Base-by-base conservation (phyloP, 805 yeast genomes). In the Metschnikowia corniflorae region DNA sequence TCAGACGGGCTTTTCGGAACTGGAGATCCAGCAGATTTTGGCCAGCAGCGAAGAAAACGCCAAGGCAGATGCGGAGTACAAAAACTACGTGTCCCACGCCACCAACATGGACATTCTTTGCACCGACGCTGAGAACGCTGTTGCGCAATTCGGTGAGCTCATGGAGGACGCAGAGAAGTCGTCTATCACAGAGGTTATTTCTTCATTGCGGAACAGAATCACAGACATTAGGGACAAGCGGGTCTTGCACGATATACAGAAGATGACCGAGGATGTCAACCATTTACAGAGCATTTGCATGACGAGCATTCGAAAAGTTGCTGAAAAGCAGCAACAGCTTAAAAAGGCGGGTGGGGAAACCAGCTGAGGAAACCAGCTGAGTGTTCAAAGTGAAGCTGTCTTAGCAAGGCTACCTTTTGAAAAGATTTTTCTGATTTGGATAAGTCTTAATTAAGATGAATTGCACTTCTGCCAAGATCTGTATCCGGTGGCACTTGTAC, bases 111-210 rank as follows among this genome's bases (percentile, higher is more conserved):
- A 83, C 47, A 78, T 82, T 51, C 71, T 82, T 34, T 77, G 87
- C 50, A 81, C 83, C 53, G 98, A 93, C 61, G 87, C 95, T 34
- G 96, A 88, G 62, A 74, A 75, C 63, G 91, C 96, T 7, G 68
- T 93, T 44, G 69, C 70, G 48, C 95, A 86, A 65, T 87, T 83
- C 55, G 71, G 73, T 7, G 59, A 62, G 6, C 42, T 61, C 7
- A 70, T 78, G 71, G 64, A 59, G 4, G 44, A 56, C 6, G 77
- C 66, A 43, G 87, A 81, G 51, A 74, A 69, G 55, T 40, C 44
- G 1, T 37, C 25, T 6, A 61, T 68, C 10, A 22, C 26, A 6
- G 31, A 17, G 2, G 44, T 35, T 23, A 40, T 65, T 1, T 40
- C 31, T 12, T 49, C 36, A 0, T 53, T 67, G 27, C 51, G 60